Evolutionary conservation across 208 protist species (phyloP).

Genomic region (Dictyostelium gargantuum): DNA sequence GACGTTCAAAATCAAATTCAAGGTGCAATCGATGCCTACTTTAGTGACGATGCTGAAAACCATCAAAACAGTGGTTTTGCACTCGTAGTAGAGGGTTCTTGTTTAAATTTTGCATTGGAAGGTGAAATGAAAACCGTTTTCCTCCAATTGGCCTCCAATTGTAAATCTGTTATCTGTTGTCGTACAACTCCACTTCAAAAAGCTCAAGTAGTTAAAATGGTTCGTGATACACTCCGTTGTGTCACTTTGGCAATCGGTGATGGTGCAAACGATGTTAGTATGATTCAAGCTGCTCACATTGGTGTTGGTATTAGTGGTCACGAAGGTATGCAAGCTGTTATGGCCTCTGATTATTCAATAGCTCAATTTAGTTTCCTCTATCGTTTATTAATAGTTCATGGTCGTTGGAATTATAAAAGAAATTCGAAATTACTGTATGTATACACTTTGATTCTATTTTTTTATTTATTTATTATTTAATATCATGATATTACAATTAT

Average conservation of each 20-base stretch:
- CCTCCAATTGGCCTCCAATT: constrained; percentile 69
- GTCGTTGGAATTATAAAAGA: constrained; percentile 93
- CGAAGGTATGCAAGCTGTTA: constrained; percentile 88
- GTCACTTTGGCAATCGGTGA: constrained; percentile 96
- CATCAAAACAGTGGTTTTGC: constrained; percentile 12
- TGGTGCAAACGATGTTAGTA: constrained; percentile 98
- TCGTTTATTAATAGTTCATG: constrained; percentile 94
- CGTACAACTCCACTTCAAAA: constrained; percentile 86
- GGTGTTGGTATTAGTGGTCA: constrained; percentile 89
- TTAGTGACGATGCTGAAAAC: constrained; percentile 5
- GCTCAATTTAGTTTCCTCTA: constrained; percentile 79
- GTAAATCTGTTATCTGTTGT: constrained; percentile 87
- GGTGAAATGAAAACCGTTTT: constrained; percentile 62
- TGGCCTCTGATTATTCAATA: constrained; percentile 85
- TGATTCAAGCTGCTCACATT: constrained; percentile 89
- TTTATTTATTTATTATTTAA: too few species aligned
- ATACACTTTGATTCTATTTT: too few species aligned
- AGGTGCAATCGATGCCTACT: constrained; percentile 31
- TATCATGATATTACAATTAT: too few species aligned
- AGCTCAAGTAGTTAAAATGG: constrained; percentile 76
- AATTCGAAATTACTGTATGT: constrained; percentile 92
- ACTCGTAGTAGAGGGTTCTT: constrained; percentile 82
- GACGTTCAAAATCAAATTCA: constrained; percentile 45
- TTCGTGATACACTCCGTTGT: constrained; percentile 69
- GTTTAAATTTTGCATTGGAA: constrained; percentile 77